A percentile compares a stretch with the other conserved stretches of the same genome.
Conservation (phyloP, 768 basidiomycete genomes). For the Tricholoma bakamatsutake region DNA sequence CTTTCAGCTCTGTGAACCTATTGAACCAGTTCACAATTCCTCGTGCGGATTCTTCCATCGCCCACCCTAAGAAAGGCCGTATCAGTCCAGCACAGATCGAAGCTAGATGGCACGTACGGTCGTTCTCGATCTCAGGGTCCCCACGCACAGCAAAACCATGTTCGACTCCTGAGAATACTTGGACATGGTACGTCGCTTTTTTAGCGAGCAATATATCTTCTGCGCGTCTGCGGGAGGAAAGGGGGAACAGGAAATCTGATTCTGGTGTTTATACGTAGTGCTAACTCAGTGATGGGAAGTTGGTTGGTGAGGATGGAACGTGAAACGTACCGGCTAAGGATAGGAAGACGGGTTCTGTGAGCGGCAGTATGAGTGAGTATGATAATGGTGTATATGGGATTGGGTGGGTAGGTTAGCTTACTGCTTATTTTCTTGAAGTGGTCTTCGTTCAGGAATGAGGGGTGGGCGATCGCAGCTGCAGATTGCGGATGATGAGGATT, state of each 20-base stretch:
- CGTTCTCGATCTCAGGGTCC: constrained; percentile 33
- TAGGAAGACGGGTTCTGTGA: constrained; percentile 45
- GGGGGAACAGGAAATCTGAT: constrained; percentile 15
- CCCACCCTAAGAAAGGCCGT: not conserved
- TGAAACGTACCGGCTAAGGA: constrained; percentile 43
- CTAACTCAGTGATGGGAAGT: not conserved
- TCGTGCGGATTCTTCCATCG: not conserved
- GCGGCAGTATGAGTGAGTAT: not conserved
- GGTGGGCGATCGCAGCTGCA: constrained; percentile 52
- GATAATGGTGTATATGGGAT: not conserved
- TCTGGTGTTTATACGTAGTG: not conserved
- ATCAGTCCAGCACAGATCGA: not conserved
- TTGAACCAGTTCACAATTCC: not conserved
- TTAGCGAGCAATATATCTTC: constrained; percentile 50
- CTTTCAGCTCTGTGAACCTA: not conserved
- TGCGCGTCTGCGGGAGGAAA: constrained; percentile 44
- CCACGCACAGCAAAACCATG: constrained; percentile 49
- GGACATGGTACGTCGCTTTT: constrained; percentile 50
- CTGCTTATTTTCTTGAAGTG: constrained; percentile 44
- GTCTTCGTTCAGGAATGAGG: constrained; percentile 40
- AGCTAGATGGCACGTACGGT: constrained; percentile 20
- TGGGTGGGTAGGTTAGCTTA: constrained; percentile 23
- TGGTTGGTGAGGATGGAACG: no score
- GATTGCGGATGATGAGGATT: not conserved
- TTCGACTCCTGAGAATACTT: constrained; percentile 45